These are phyloP conservation scores for Sugiyamaella chiloensis DNA, from an alignment of 805 yeast genomes.

Conservation along the genomic window DNA sequence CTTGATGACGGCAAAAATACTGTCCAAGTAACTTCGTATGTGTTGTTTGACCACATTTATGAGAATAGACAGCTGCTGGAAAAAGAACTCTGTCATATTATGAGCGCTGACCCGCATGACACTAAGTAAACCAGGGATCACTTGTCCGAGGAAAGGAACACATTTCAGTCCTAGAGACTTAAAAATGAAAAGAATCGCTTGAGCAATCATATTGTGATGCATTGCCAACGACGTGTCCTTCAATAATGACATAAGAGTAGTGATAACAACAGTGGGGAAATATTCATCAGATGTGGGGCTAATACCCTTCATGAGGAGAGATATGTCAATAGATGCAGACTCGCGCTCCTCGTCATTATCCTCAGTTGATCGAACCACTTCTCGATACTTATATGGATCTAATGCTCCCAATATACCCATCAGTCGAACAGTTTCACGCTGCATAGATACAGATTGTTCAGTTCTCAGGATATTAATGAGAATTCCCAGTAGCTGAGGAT, in stretches of 20 bases:
- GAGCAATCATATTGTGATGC: constrained; percentile 91
- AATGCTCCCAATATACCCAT: constrained; percentile 94
- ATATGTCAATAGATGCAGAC: constrained; percentile 87
- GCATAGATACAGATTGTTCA: constrained; percentile 68
- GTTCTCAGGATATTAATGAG: constrained; percentile 77
- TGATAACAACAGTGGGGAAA: constrained; percentile 91
- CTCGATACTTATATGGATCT: constrained; percentile 94
- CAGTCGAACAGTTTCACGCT: constrained; percentile 84
- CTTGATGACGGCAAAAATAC: constrained; percentile 68
- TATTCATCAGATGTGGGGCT: constrained; percentile 89
- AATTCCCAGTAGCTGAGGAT: constrained; percentile 83
- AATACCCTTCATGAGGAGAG: constrained; percentile 87
- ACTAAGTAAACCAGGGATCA: constrained; percentile 79
- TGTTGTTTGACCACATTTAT: constrained; percentile 84
- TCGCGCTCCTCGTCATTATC: constrained; percentile 64
- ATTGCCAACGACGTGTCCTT: constrained; percentile 80
- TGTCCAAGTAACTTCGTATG: constrained; percentile 75
- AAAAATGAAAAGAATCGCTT: constrained; percentile 87
- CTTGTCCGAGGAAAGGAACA: constrained; percentile 82
- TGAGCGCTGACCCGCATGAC: constrained; percentile 76
- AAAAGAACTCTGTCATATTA: constrained; percentile 78
- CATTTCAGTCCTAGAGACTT: constrained; percentile 85
- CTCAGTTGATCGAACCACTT: constrained; percentile 68
- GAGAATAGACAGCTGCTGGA: constrained; percentile 80
- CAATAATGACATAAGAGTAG: constrained; percentile 75